phyloP scores from a whole-genome alignment of 2,329 filamentous ascomycete species.

The Fusarium sp. region DNA sequence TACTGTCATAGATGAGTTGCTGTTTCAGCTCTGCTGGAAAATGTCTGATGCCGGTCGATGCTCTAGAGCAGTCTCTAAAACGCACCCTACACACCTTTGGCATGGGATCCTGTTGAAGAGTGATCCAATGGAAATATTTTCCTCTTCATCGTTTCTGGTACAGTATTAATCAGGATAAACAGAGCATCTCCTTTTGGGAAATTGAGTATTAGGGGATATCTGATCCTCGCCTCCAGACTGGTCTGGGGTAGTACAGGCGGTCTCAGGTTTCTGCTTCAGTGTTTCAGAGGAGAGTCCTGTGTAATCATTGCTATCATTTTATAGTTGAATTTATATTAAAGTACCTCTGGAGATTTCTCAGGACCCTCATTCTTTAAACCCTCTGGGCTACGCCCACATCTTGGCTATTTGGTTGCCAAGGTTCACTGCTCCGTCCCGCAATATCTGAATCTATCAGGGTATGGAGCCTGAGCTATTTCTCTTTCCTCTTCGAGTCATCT shows the following conservation, averaged over 20 bases:
- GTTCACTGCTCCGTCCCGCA: not conserved
- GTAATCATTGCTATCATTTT: not conserved
- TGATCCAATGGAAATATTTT: not conserved
- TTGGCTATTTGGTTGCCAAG: not conserved
- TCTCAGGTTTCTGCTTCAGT: not conserved
- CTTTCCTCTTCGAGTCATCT: not conserved
- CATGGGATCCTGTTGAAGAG: not conserved
- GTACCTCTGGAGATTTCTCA: not conserved
- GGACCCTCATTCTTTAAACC: not conserved
- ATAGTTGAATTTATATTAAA: not conserved
- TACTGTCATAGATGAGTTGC: not conserved
- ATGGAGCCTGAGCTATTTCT: not conserved
- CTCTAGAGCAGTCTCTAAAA: not conserved
- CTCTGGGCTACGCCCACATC: not conserved
- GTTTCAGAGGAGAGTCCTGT: not conserved
- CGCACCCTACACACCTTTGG: not conserved
- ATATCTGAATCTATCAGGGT: not conserved
- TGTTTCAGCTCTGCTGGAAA: not conserved
- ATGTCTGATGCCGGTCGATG: not conserved
- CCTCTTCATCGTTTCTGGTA: not conserved
- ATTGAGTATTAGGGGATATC: not conserved
- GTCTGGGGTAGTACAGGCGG: not conserved
- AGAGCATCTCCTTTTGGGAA: not conserved
- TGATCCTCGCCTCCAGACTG: not conserved
- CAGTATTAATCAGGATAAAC: not conserved